Conservation (phyloP, 1,284 basidiomycete genomes). For the Ceratobasidium sp. region DNA sequence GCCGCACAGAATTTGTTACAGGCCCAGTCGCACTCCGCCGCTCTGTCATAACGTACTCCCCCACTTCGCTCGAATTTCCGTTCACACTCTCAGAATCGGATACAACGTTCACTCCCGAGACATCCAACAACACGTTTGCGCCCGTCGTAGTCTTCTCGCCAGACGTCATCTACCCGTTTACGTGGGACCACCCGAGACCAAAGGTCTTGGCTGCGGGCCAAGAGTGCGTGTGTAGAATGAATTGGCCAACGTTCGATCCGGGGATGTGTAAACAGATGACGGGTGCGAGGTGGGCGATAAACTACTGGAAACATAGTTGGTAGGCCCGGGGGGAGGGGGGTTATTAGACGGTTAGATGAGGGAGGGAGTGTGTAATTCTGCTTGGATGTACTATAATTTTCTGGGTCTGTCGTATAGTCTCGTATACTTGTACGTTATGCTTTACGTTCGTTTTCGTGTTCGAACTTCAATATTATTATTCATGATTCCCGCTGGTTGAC, state of each 20-base stretch:
- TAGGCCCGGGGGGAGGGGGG: not conserved
- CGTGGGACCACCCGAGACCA: conserved; percentile 35
- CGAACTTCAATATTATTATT: no score
- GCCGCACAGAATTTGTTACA: not conserved
- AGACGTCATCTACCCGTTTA: conserved; percentile 27
- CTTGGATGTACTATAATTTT: no score
- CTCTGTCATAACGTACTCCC: conserved; percentile 4
- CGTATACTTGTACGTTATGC: no score
- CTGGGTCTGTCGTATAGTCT: no score
- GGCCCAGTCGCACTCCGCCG: conserved; percentile 15
- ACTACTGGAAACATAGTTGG: conserved; percentile 35
- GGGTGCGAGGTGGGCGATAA: conserved; percentile 24
- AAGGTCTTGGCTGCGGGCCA: conserved; percentile 3
- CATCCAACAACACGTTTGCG: not conserved
- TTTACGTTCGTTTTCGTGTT: no score
- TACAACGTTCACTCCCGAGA: not conserved
- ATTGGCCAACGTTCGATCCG: conserved; percentile 26
- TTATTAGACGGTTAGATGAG: no score
- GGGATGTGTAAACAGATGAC: conserved; percentile 19
- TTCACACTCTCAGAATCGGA: conserved; percentile 1
- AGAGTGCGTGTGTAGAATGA: conserved; percentile 31
- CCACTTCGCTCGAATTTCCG: not conserved
- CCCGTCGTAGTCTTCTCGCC: conserved; percentile 27
- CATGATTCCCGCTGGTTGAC: no score
- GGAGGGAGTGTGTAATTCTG: no score